Percentiles rank a stretch among this genome's conserved stretches.
phyloP scores from a whole-genome alignment of 148 eudicot genomes.

The Amaranthus cruentus region DNA sequence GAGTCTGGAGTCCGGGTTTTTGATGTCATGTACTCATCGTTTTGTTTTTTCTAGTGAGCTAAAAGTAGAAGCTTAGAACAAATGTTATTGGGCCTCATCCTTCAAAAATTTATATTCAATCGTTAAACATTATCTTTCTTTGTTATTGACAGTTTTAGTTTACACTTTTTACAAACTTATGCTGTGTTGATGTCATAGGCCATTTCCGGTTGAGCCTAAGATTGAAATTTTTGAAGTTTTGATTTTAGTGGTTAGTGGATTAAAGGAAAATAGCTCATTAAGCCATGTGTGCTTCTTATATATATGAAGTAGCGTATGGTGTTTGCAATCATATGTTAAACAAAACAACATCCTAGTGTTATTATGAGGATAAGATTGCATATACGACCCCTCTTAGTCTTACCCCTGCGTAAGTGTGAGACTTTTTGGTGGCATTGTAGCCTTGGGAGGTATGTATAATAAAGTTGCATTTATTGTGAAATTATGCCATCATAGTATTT shows the following conservation, averaged over 20 bases:
- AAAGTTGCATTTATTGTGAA: not conserved
- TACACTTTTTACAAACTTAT: not conserved
- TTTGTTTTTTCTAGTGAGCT: too few relatives aligned
- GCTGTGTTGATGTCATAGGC: not conserved
- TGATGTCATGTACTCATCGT: too few relatives aligned
- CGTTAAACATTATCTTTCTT: not conserved
- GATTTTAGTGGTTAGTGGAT: too few relatives aligned
- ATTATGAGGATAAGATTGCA: too few relatives aligned
- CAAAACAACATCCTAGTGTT: too few relatives aligned
- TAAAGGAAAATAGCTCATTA: too few relatives aligned
- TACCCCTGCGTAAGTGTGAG: not conserved
- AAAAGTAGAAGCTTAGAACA: not conserved
- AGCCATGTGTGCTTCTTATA: too few relatives aligned
- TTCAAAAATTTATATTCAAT: not conserved
- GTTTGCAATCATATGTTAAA: too few relatives aligned
- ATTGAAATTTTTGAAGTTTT: too few relatives aligned
- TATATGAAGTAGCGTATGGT: too few relatives aligned
- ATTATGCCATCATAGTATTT: not conserved
- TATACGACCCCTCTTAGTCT: not conserved
- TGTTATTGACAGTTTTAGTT: not conserved
- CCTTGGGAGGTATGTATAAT: not conserved
- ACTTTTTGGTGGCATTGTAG: not conserved
- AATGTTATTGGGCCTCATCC: not conserved
- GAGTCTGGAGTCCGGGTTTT: too few relatives aligned
- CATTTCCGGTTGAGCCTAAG: too few relatives aligned